Percentiles rank a stretch among this genome's conserved stretches.
Conservation (phyloP, 1,284 basidiomycete species). For the Rhodotorula sp. region DNA sequence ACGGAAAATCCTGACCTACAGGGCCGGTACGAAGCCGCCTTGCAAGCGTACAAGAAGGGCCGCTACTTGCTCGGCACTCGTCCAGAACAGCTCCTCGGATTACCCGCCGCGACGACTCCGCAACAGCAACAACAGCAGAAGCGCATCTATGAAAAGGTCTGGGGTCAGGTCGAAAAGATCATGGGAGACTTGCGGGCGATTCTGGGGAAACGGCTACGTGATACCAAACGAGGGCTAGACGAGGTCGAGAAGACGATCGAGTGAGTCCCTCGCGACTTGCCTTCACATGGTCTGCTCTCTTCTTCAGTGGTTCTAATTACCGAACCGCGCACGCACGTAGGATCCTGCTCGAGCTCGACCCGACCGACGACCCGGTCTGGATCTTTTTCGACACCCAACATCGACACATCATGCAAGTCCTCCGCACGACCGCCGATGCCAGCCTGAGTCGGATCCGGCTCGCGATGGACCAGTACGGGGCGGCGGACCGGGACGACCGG, state of each 20-base stretch:
- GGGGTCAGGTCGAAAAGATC: slow-evolving; percentile 90
- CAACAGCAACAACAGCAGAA: slow-evolving; percentile 58
- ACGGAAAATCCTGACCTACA: slow-evolving; percentile 47
- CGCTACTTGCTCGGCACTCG: slow-evolving; percentile 83
- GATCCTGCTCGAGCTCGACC: slow-evolving; percentile 77
- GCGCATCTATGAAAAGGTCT: slow-evolving; percentile 87
- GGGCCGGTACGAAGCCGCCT: slow-evolving; percentile 88
- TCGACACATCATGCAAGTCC: slow-evolving; percentile 72
- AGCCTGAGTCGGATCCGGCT: slow-evolving; percentile 54
- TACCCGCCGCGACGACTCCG: slow-evolving; percentile 55
- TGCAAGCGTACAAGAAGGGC: slow-evolving; percentile 97
- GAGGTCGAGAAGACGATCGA: slow-evolving; percentile 97
- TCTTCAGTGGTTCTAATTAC: background rate
- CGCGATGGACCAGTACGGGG: slow-evolving; percentile 36
- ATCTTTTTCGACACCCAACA: slow-evolving; percentile 93
- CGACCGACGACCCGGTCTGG: slow-evolving; percentile 83
- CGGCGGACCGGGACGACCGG: slow-evolving; percentile 24
- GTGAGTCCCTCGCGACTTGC: slow-evolving; percentile 54
- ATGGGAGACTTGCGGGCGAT: slow-evolving; percentile 86
- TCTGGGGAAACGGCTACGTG: slow-evolving; percentile 73
- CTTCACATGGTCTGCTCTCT: background rate
- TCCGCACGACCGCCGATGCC: slow-evolving; percentile 66
- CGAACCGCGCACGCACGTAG: slow-evolving; percentile 51
- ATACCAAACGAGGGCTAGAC: slow-evolving; percentile 74
- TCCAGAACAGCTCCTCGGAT: slow-evolving; percentile 73